A percentile compares a stretch with the other conserved stretches of the same genome.
phyloP scores from a whole-genome alignment of 768 basidiomycete species.

The Gloeostereum incarnatum region DNA sequence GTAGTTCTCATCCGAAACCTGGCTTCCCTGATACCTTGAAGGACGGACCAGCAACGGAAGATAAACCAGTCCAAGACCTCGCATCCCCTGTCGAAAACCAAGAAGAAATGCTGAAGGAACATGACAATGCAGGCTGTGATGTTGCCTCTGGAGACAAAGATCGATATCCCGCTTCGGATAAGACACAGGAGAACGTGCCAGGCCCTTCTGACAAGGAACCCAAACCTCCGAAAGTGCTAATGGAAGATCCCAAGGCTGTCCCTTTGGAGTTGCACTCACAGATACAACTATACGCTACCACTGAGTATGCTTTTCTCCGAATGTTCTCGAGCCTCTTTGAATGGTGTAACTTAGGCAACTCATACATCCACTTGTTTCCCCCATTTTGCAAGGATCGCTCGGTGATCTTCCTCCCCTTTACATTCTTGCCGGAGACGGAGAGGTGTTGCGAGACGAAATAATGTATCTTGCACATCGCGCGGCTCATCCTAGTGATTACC shows the following conservation, averaged over 20 bases:
- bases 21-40: slow-evolving; percentile 39
- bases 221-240: slow-evolving; percentile 46
- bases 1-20: slow-evolving; percentile 36
- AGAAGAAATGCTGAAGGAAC: slow-evolving; percentile 20
- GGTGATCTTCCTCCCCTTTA: slow-evolving; percentile 72
- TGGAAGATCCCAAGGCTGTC: slow-evolving; percentile 31
- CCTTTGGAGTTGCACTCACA: slow-evolving; percentile 49
- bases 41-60: slow-evolving; percentile 14
- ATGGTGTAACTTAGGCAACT: slow-evolving; percentile 31
- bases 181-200: slow-evolving; percentile 7
- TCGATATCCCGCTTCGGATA: slow-evolving; percentile 1
- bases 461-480: slow-evolving; percentile 75
- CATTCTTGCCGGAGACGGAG: slow-evolving; percentile 63
- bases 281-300: slow-evolving; percentile 74
- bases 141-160: neutral
- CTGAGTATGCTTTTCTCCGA: slow-evolving; percentile 36
- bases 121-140: neutral
- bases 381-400: slow-evolving; percentile 60
- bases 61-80: slow-evolving; percentile 8
- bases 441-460: slow-evolving; percentile 72
- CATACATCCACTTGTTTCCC: slow-evolving; percentile 64
- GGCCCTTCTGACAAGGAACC: slow-evolving; percentile 33
- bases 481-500: slow-evolving; percentile 59
- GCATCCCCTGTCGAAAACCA: slow-evolving; percentile 16
- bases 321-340: neutral